Evolutionary conservation across 1,284 basidiomycete species (phyloP).

Genomic region (Ganoderma resinaceum): DNA sequence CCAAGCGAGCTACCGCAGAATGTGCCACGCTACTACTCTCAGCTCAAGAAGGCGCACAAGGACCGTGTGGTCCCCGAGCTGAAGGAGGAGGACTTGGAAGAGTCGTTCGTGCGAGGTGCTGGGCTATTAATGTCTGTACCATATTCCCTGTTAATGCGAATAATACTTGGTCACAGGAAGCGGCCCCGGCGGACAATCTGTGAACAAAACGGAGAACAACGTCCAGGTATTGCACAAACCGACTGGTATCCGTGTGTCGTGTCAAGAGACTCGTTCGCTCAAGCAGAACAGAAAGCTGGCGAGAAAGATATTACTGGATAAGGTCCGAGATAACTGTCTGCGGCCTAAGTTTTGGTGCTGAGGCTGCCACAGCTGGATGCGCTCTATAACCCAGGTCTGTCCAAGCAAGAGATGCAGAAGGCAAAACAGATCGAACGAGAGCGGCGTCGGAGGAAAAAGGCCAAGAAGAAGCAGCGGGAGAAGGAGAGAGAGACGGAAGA

Average conservation of each 20-base stretch:
- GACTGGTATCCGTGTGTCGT: slow-evolving; percentile 76
- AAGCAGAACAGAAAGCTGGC: slow-evolving; percentile 73
- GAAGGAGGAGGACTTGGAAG: slow-evolving; percentile 75
- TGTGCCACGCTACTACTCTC: slow-evolving; percentile 61
- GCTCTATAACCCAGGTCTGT: slow-evolving; percentile 75
- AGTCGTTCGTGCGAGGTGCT: slow-evolving; percentile 78
- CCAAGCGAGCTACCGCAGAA: slow-evolving; percentile 44
- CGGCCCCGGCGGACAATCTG: slow-evolving; percentile 85
- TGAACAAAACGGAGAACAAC: slow-evolving; percentile 87
- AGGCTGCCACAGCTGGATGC: slow-evolving; percentile 63
- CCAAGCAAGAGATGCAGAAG: slow-evolving; percentile 67
- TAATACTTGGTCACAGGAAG: slow-evolving; percentile 58
- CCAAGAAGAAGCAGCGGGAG: slow-evolving; percentile 41
- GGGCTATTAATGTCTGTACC: slow-evolving; percentile 19
- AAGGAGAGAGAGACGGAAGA: slow-evolving; percentile 29
- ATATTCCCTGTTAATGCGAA: slow-evolving; percentile 27
- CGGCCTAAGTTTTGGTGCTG: not conserved
- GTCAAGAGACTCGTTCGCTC: slow-evolving; percentile 82
- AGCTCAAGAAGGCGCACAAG: slow-evolving; percentile 72
- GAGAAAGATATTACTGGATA: slow-evolving; percentile 70
- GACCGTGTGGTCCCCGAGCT: slow-evolving; percentile 68
- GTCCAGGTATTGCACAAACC: slow-evolving; percentile 83
- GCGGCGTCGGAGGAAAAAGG: slow-evolving; percentile 71
- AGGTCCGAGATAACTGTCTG: slow-evolving; percentile 54
- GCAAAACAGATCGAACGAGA: slow-evolving; percentile 78